Evolutionary conservation across 129 eudicot species (phyloP).

Genomic region (Tagetes erecta): DNA sequence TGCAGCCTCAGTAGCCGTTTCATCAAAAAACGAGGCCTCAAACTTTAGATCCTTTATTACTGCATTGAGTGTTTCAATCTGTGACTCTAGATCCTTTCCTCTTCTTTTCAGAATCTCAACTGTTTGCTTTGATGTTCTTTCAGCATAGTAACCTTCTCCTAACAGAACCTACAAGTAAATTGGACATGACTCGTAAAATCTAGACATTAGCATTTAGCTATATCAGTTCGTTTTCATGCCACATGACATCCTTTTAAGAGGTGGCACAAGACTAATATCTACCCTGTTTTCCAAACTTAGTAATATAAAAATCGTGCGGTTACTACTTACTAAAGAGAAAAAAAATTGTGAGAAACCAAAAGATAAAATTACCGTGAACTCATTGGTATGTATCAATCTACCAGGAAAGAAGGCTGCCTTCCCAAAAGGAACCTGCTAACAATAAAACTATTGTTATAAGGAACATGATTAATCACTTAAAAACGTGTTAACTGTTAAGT

Average conservation of each 20-base stretch:
- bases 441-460: conserved; percentile 3
- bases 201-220: conserved; percentile 14
- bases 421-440: conserved; percentile 82
- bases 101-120: conserved; percentile 84
- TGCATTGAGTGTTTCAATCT: conserved; percentile 70
- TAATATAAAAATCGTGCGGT: not conserved
- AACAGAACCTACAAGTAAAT: conserved; percentile 63
- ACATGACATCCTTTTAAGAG: not conserved
- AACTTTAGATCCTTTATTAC: conserved; percentile 68
- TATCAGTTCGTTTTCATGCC: conserved; percentile 5
- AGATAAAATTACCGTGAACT: conserved; percentile 57
- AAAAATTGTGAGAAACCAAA: not conserved
- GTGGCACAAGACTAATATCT: not conserved
- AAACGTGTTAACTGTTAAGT: not conserved
- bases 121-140: conserved; percentile 90
- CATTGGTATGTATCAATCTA: conserved; percentile 79
- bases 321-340: too few species aligned
- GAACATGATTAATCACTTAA: not conserved
- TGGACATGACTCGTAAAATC: conserved; percentile 16
- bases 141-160: conserved; percentile 87
- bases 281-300: not conserved
- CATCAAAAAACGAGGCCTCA: conserved; percentile 79
- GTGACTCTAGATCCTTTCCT: conserved; percentile 65
- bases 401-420: conserved; percentile 94
- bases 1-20: conserved; percentile 77